These are phyloP conservation scores for Mucor sp. DNA, from an alignment of 371 early-diverging fungal genomes.

Conservation along the genomic window DNA sequence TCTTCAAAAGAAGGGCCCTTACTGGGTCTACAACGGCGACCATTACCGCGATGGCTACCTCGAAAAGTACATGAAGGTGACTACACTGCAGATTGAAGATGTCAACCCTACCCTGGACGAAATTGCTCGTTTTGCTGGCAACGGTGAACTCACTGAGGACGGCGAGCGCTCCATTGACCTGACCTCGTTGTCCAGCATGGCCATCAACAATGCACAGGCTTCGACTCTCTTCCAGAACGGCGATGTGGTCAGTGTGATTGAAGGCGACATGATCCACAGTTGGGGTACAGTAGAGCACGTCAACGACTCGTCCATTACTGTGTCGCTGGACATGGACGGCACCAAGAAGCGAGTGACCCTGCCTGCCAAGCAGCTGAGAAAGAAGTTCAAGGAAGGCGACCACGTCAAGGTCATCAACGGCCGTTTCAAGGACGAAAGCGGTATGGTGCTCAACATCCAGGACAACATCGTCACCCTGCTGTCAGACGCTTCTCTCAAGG, in stretches of 20 bases:
- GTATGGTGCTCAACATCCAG: constrained; percentile 82
- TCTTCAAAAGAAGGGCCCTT: constrained; percentile 59
- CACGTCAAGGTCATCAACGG: constrained; percentile 95
- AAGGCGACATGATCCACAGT: constrained; percentile 88
- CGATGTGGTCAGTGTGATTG: constrained; percentile 88
- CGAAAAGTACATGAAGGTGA: constrained; percentile 85
- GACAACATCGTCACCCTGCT: constrained; percentile 82
- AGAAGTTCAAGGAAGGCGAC: constrained; percentile 89
- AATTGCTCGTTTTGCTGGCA: constrained; percentile 82
- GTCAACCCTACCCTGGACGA: constrained; percentile 95
- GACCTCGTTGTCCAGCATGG: constrained; percentile 48
- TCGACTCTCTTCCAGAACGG: constrained; percentile 70
- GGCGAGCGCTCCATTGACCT: constrained; percentile 59
- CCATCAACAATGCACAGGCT: constrained; percentile 48
- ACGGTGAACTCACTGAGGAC: constrained; percentile 63
- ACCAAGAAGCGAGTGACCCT: constrained; percentile 49
- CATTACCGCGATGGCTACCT: constrained; percentile 88
- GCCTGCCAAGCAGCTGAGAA: constrained; percentile 73
- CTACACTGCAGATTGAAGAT: constrained; percentile 73
- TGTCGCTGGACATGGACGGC: constrained; percentile 59
- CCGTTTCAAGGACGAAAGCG: constrained; percentile 83
- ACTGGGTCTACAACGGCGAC: constrained; percentile 80
- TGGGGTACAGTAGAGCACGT: constrained; percentile 80
- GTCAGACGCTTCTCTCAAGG: constrained; percentile 74
- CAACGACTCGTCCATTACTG: constrained; percentile 63